A percentile compares a stretch with the other conserved stretches of the same genome.
Conservation (phyloP, 805 yeast genomes). For the Kodamaea sagamina region DNA sequence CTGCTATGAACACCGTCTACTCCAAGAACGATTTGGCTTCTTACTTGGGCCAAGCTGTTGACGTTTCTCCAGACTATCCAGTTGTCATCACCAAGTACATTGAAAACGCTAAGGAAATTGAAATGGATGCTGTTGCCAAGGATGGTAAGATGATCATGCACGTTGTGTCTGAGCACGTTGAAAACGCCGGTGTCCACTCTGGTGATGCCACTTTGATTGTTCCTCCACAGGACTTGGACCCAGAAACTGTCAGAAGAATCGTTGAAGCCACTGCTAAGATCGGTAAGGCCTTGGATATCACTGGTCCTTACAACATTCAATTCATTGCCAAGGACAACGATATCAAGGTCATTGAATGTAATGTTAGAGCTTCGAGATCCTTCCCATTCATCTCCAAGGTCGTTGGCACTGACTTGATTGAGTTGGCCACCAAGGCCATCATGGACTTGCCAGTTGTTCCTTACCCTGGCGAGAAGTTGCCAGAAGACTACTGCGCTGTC, state of each 20-base stretch:
- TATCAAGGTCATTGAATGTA: slow-evolving; percentile 97
- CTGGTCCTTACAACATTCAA: slow-evolving; percentile 98
- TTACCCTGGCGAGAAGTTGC: slow-evolving; percentile 85
- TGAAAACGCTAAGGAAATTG: slow-evolving; percentile 96
- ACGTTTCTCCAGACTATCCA: slow-evolving; percentile 96
- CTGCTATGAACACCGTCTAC: slow-evolving; percentile 98
- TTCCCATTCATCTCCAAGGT: slow-evolving; percentile 98
- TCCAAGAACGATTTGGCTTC: slow-evolving; percentile 84
- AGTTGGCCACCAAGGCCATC: slow-evolving; percentile 95
- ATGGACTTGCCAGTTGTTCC: slow-evolving; percentile 85
- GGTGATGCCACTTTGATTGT: slow-evolving; percentile 98
- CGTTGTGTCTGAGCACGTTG: slow-evolving; percentile 97
- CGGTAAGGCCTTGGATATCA: slow-evolving; percentile 90
- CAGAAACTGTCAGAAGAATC: slow-evolving; percentile 87
- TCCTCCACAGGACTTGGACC: slow-evolving; percentile 93
- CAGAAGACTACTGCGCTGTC: slow-evolving; percentile 92
- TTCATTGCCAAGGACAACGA: slow-evolving; percentile 94
- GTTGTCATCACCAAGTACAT: slow-evolving; percentile 96
- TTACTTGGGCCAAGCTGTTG: slow-evolving; percentile 90
- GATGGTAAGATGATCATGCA: slow-evolving; percentile 95
- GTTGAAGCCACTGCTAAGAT: slow-evolving; percentile 95
- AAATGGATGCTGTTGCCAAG: slow-evolving; percentile 97
- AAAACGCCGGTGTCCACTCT: slow-evolving; percentile 98
- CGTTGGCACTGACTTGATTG: slow-evolving; percentile 93
- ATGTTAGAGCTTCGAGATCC: slow-evolving; percentile 98